Evolutionary conservation across 192 early-diverging fungal species (phyloP), one percentile per base, ranked within the genome.

Genomic region (Coemansia sp.): DNA sequence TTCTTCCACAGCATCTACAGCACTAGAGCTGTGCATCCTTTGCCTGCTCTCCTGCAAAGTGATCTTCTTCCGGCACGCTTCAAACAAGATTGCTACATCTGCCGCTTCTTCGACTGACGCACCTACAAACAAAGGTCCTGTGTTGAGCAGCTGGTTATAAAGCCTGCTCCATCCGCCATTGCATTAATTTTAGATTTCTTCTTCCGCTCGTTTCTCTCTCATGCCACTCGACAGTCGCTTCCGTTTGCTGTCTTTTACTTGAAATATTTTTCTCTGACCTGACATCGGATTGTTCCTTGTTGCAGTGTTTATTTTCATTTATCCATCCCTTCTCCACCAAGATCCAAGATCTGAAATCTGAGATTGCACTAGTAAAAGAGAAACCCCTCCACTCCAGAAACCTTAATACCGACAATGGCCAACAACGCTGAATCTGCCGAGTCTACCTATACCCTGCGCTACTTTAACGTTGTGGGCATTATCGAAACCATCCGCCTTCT

Each of bases 401-500:
- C 16, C 47, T 49, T 49, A 49, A 49, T 49, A n/a, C 22, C 5
- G 36, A 56, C 54, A 18, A 63, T 63, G 62, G 40, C 60, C 42
- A 15, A 40, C 58, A 60, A 36, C 60, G 49, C 43, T 22, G 62
- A 39, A 5, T 56, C 12, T n/a, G 46, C 46, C 16, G 12, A 11
- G 1, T n/a, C 54, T 0, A 56, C 55, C 13, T 82, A 70, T 18
- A 62, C 60, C 11, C 41, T 82, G 26, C 66, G 62, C 46, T 82
- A 82, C 60, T 77, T 82, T 62, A 42, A 69, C 19, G 47, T 57
- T 11, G 32, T 63, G 11, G 74, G 79, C 8, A 54, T 67, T 21
- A 75, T 61, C 26, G 79, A 82, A 46, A 19, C 63, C 6, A 60
- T 46, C 46, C 71, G 73, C 7, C 51, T 69, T 10, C 49, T 91